A percentile compares a stretch with the other conserved stretches of the same genome.
Conservation (phyloP, 768 basidiomycete species). For the Leccinum barrowsii region DNA sequence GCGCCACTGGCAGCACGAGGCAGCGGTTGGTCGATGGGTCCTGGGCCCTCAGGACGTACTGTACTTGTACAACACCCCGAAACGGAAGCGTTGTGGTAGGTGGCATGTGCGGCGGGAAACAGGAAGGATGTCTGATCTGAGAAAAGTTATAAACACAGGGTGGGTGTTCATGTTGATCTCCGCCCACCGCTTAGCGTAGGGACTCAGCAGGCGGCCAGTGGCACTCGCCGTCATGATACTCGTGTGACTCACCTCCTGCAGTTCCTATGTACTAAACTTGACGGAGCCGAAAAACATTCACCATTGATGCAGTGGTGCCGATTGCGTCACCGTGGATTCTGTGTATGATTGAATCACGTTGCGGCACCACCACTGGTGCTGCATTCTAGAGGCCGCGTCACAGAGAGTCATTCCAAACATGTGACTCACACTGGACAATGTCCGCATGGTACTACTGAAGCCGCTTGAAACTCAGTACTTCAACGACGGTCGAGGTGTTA, state of each 20-base stretch:
- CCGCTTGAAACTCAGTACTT: conserved; percentile 15
- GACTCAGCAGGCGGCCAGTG: neutral
- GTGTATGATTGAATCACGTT: neutral
- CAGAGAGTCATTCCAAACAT: conserved; percentile 38
- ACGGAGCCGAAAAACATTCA: conserved; percentile 52
- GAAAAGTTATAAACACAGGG: conserved; percentile 50
- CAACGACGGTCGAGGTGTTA: conserved; percentile 31
- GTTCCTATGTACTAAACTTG: conserved; percentile 32
- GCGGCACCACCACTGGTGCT: conserved; percentile 50
- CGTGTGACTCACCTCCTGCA: conserved; percentile 14
- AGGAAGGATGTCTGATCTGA: conserved; percentile 64
- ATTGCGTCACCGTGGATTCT: neutral
- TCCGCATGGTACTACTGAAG: conserved; percentile 42
- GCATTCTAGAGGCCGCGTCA: conserved; percentile 44
- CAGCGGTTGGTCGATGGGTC: neutral
- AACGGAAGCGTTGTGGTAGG: conserved; percentile 21
- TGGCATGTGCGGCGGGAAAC: conserved; percentile 60
- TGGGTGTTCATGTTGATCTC: conserved; percentile 23
- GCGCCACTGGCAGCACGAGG: neutral
- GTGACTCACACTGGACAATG: conserved; percentile 37
- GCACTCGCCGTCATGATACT: neutral
- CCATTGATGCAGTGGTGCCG: conserved; percentile 33
- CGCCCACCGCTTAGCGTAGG: neutral
- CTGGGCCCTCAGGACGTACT: neutral
- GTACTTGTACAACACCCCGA: neutral